These are phyloP conservation scores for Raphidocelis subcapitata DNA, from an alignment of 139 green algal species.

Conservation along the genomic window DNA sequence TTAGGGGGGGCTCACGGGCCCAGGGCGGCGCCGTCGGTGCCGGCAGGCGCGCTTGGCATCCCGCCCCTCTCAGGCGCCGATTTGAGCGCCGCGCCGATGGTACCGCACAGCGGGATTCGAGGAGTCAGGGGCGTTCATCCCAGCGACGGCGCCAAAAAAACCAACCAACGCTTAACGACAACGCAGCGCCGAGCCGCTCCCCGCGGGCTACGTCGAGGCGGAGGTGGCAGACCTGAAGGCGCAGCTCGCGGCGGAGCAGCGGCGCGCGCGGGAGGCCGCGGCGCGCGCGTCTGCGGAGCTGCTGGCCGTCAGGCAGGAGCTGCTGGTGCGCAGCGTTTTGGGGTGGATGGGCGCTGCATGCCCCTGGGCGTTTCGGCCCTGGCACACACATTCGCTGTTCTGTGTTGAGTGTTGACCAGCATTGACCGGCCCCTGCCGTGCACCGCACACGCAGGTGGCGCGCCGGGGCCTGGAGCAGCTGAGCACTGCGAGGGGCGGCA, in stretches of 20 bases:
- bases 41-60: too few species aligned
- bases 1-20: too few species aligned
- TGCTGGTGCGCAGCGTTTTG: conserved; percentile 5
- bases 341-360: neutral
- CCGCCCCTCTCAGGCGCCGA: too few species aligned
- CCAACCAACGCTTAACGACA: too few species aligned
- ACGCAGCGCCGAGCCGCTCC: neutral
- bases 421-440: neutral
- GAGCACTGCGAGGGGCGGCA: too few species aligned
- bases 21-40: too few species aligned
- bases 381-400: neutral
- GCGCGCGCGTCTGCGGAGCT: conserved; percentile 4
- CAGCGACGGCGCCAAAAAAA: too few species aligned
- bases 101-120: too few species aligned
- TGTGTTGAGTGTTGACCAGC: neutral
- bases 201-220: neutral
- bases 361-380: neutral
- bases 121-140: too few species aligned
- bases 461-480: conserved; percentile 10
- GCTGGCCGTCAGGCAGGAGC: neutral
- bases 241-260: conserved; percentile 1
- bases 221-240: conserved; percentile 26
- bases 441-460: neutral
- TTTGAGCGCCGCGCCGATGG: too few species aligned
- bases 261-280: conserved; percentile 14